phyloP scores from a whole-genome alignment of 495 filamentous ascomycete genomes.

The Platismatia glauca region DNA sequence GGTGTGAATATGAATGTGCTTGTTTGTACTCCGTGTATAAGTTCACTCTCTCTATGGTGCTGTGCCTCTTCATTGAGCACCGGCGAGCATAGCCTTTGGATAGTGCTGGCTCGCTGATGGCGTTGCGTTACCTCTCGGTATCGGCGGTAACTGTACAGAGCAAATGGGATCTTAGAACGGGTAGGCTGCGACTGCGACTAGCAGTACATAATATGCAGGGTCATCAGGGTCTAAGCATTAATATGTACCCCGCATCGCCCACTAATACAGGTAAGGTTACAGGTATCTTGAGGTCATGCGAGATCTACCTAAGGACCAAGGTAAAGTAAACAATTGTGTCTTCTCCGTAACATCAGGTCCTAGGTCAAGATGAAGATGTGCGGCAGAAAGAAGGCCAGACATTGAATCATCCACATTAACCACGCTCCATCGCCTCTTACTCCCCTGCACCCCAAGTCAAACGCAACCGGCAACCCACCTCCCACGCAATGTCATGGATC shows the following conservation, averaged over 20 bases:
- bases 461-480: background rate
- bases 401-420: background rate
- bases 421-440: background rate
- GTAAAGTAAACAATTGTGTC: too few species aligned
- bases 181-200: too few species aligned
- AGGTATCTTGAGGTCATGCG: too few species aligned
- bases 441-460: too few species aligned
- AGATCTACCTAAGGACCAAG: too few species aligned
- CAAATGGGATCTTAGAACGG: too few species aligned
- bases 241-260: too few species aligned
- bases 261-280: too few species aligned
- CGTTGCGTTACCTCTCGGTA: too few species aligned
- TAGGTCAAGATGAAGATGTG: background rate
- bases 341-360: background rate
- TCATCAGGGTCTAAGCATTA: too few species aligned
- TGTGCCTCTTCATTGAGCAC: background rate
- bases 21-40: conserved; percentile 1
- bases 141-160: too few species aligned
- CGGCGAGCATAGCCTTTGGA: background rate
- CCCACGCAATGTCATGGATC: conserved; percentile 21
- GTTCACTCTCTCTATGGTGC: background rate
- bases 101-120: background rate
- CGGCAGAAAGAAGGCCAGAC: background rate
- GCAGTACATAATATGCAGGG: too few species aligned
- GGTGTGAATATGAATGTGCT: conserved; percentile 5